Percentiles rank a stretch among this genome's conserved stretches.
These are phyloP conservation scores for Chenopodium berlandieri DNA, from an alignment of 148 eudicot species.

Conservation along the genomic window DNA sequence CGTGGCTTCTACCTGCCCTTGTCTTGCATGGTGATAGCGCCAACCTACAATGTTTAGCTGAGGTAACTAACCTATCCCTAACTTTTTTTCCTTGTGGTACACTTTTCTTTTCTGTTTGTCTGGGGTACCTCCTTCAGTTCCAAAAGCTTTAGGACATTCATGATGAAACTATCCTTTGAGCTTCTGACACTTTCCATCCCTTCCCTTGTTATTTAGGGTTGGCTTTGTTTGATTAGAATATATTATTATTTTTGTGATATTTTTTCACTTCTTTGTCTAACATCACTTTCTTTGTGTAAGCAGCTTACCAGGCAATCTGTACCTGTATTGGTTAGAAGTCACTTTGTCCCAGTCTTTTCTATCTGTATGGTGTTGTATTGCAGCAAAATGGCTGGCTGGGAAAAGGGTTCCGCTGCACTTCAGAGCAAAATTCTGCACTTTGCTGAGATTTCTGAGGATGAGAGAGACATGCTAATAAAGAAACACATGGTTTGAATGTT, in stretches of 20 bases:
- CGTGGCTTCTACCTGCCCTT: slow-evolving; percentile 94
- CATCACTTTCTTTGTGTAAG: slow-evolving; percentile 23
- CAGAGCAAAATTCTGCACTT: slow-evolving; percentile 62
- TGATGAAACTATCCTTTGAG: slow-evolving; percentile 1
- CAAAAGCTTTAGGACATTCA: neutral
- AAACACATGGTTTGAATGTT: slow-evolving; percentile 66
- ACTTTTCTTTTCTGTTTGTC: neutral
- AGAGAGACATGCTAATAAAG: slow-evolving; percentile 87
- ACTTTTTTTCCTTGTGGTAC: neutral
- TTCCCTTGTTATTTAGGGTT: neutral
- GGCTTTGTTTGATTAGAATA: neutral
- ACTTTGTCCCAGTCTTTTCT: slow-evolving; percentile 84
- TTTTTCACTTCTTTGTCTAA: slow-evolving; percentile 15
- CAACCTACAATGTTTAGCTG: slow-evolving; percentile 67
- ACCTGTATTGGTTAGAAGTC: slow-evolving; percentile 54
- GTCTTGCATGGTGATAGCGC: slow-evolving; percentile 63
- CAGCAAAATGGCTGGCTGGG: slow-evolving; percentile 66
- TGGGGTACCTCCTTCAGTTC: neutral
- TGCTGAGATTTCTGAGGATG: slow-evolving; percentile 73
- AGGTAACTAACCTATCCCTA: slow-evolving; percentile 36
- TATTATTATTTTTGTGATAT: neutral
- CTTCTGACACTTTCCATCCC: neutral
- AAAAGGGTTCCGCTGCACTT: slow-evolving; percentile 61
- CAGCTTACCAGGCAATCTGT: slow-evolving; percentile 67
- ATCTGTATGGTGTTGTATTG: slow-evolving; percentile 87